phyloP scores from a whole-genome alignment of 768 basidiomycete species.

The Panaeolus cyanescens region DNA sequence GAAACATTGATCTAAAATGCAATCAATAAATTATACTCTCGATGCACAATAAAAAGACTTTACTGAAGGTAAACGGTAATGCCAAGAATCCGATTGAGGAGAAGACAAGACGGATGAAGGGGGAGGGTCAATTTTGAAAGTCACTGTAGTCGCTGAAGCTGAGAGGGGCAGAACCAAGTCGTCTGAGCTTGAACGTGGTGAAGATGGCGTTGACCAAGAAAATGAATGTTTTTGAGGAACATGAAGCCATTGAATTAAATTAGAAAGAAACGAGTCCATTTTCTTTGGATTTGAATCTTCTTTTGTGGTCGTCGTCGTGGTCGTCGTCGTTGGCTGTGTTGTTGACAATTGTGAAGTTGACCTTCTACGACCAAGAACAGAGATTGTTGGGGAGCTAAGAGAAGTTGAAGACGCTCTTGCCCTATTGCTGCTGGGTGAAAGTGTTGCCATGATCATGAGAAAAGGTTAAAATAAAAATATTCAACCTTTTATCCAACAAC shows the following conservation, averaged over 20 bases:
- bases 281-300: constrained; percentile 37
- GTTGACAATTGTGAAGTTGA: constrained; percentile 49
- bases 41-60: constrained; percentile 14
- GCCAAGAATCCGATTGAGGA: constrained; percentile 21
- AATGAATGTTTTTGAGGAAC: constrained; percentile 40
- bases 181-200: constrained; percentile 46
- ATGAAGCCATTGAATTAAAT: constrained; percentile 56
- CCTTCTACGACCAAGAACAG: constrained; percentile 57
- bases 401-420: constrained; percentile 10
- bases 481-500: background rate
- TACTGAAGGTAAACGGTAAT: constrained; percentile 34
- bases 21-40: background rate
- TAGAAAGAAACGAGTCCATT: constrained; percentile 51
- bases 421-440: constrained; percentile 14
- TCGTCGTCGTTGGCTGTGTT: constrained; percentile 16
- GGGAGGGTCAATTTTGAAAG: constrained; percentile 35
- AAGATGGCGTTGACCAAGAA: constrained; percentile 47
- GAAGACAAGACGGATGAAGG: background rate
- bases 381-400: constrained; percentile 52
- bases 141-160: constrained; percentile 33
- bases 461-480: constrained; percentile 6
- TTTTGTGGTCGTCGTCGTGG: constrained; percentile 10
- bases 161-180: constrained; percentile 33
- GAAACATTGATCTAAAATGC: constrained; percentile 37
- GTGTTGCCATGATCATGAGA: constrained; percentile 12